Conservation (phyloP, 257 asterid genomes). For the Capsicum rhomboideum region DNA sequence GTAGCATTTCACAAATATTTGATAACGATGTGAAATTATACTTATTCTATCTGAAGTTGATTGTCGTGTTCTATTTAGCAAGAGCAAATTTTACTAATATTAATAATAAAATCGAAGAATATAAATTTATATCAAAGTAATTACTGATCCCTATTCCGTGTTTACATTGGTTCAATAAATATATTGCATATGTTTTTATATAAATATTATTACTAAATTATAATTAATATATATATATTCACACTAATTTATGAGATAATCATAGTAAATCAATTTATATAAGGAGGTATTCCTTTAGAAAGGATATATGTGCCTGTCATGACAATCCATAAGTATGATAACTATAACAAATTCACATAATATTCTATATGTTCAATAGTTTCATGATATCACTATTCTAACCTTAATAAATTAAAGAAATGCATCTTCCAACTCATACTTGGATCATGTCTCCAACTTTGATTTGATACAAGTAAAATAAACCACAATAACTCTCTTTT, state of each 20-base stretch:
- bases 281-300: background rate
- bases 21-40: too few relatives aligned
- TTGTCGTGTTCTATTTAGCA: too few relatives aligned
- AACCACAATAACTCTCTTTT: background rate
- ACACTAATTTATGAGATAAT: too few relatives aligned
- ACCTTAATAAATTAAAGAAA: background rate
- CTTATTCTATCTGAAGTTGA: too few relatives aligned
- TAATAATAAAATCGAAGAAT: too few relatives aligned
- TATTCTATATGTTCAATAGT: background rate
- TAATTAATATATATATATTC: background rate
- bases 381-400: background rate
- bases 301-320: background rate
- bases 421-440: background rate
- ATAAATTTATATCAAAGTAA: too few relatives aligned
- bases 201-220: background rate
- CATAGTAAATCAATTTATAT: background rate
- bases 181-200: too few relatives aligned
- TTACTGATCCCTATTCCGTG: too few relatives aligned
- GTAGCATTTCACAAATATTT: too few relatives aligned
- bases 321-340: background rate
- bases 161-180: too few relatives aligned
- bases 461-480: background rate
- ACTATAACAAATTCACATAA: background rate
- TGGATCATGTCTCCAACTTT: background rate
- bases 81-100: too few relatives aligned